Evolutionary conservation across 257 asterid species (phyloP), one percentile per base, ranked within the genome.

Genomic region (Apocynum venetum): DNA sequence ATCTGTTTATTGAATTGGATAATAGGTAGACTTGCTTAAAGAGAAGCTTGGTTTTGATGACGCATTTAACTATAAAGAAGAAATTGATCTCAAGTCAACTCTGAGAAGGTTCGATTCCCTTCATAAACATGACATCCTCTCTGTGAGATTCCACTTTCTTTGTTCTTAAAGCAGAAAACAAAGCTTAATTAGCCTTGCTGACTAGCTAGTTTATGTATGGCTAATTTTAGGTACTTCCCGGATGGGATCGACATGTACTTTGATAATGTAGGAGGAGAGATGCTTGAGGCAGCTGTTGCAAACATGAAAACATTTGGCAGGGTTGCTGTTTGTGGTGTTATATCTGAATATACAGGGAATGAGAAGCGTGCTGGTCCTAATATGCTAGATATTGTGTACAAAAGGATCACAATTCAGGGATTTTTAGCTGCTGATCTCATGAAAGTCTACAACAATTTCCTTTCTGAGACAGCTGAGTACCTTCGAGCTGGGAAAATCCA

Each of bases 61-160:
- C 71, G 97, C 96, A 41, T 92, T 92, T 85, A 92, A 92, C 83
- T 91, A 91, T 82, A 91, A 89, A 82, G 90, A 92, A 36, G 95
- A 89, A 85, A 76, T 77, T 55, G 83, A 92, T 81, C 89, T 91
- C 61, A 86, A 86, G 14, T 66, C 89, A 4, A 82, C 97, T 65
- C 89, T 92, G 0, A 83, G 80, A 77, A 89, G 95, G 97, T 91
- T 36, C 17, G 71, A 47, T 68, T 14, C 43, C 65, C 41, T 71
- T 14, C 57, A 0, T 44, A 19, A 19, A 43, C 31, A 17, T 6
- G 17, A 14, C 35, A 40, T 67, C 72, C 47, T 67, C 8, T 20
- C 0, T 1, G 2, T 66, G 11, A 40, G 9, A 15, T 67, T 14
- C 35, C 0, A 67, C 72, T 14, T 41, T 43, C 2, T 3, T 53